A percentile compares a stretch with the other conserved stretches of the same genome.
Evolutionary conservation across 331 rosid genomes (phyloP).

Genomic region (Dryas integrifolia): DNA sequence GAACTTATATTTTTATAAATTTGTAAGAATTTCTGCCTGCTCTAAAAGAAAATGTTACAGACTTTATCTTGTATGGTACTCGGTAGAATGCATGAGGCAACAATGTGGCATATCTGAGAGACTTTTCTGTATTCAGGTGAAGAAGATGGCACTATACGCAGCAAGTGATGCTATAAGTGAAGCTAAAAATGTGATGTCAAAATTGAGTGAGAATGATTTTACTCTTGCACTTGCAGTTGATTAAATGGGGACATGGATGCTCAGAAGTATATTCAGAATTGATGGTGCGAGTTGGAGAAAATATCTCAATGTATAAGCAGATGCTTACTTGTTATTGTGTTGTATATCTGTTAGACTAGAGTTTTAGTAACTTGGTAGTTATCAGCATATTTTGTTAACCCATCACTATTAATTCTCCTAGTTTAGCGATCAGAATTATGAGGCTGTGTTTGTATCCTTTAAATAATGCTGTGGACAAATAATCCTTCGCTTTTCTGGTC

Average conservation of each 20-base stretch:
- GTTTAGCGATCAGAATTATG: background rate
- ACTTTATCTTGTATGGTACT: background rate
- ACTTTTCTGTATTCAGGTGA: constrained; percentile 39
- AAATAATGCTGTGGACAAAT: background rate
- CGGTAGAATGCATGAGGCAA: constrained; percentile 8
- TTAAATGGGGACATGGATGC: constrained; percentile 17
- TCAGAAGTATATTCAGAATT: constrained; percentile 2
- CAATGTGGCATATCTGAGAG: constrained; percentile 9
- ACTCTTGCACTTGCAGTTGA: constrained; percentile 22
- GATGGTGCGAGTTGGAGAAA: constrained; percentile 5
- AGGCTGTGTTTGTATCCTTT: background rate
- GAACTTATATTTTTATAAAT: background rate
- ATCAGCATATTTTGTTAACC: background rate
- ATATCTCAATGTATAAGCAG: background rate
- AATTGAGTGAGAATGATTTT: constrained; percentile 27
- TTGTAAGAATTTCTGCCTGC: background rate
- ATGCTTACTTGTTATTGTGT: background rate
- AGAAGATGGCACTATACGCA: constrained; percentile 68
- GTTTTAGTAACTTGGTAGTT: background rate
- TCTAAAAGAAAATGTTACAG: background rate
- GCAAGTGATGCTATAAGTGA: constrained; percentile 45
- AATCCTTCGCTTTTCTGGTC: background rate
- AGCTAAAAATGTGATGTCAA: constrained; percentile 34
- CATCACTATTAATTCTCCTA: background rate
- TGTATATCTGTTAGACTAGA: background rate